phyloP scores from a whole-genome alignment of 306 rosid genomes.

The Prunus mira region DNA sequence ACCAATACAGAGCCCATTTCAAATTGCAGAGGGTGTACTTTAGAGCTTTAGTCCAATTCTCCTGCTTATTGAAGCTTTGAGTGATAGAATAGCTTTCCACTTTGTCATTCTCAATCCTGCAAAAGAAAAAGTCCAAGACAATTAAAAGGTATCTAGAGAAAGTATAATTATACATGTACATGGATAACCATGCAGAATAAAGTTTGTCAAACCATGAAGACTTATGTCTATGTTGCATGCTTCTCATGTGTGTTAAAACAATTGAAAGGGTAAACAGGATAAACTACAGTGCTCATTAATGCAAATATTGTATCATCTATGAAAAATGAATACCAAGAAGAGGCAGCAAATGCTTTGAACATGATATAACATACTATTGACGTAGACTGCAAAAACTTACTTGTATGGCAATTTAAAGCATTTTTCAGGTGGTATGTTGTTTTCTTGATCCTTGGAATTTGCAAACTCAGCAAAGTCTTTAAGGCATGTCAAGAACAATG shows the following conservation, averaged over 20 bases:
- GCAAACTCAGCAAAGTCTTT: slow-evolving; percentile 96
- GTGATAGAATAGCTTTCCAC: slow-evolving; percentile 91
- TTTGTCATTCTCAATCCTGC: slow-evolving; percentile 86
- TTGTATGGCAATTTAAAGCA: slow-evolving; percentile 90
- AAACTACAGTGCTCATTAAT: not conserved
- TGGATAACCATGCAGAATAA: not conserved
- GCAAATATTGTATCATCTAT: not conserved
- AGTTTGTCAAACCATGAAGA: not conserved
- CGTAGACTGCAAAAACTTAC: slow-evolving; percentile 47
- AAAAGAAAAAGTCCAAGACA: not conserved
- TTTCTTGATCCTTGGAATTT: slow-evolving; percentile 82
- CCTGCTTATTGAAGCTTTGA: slow-evolving; percentile 95
- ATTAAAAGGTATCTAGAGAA: not conserved
- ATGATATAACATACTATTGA: not conserved
- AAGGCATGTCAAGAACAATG: slow-evolving; percentile 77
- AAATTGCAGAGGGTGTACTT: slow-evolving; percentile 93
- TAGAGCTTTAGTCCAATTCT: slow-evolving; percentile 97
- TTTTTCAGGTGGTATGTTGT: slow-evolving; percentile 85
- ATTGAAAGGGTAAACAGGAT: not conserved
- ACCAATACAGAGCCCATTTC: slow-evolving; percentile 99
- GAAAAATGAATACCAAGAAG: not conserved
- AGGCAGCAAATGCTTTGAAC: not conserved
- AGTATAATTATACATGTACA: not conserved
- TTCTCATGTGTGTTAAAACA: not conserved
- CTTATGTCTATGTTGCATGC: not conserved